Base-by-base conservation (phyloP, 805 yeast genomes). In the Ogataea zsoltii region DNA sequence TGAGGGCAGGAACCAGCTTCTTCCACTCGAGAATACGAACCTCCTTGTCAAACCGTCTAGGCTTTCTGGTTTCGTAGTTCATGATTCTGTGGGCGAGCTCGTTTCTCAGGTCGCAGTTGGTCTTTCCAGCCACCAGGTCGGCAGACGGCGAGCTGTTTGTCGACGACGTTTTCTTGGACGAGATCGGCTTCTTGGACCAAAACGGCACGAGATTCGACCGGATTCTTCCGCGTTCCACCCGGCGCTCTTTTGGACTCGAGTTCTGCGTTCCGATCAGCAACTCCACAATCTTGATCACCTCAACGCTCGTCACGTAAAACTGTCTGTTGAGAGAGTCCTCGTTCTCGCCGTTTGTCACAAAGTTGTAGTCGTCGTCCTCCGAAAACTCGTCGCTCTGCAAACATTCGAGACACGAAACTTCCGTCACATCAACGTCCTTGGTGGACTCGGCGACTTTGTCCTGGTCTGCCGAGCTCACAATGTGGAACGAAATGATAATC, bases 21-120 rank as follows among this genome's bases (percentile, higher is more conserved):
- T 74, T 78, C 87, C 87, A 82, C 45, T 74, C 70, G 50, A 82
- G 61, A 36, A 82, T 80, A 37, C 86, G 64, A 30, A 82, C 85
- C 54, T 80, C 85, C 62, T 82, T 82, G 57, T 82, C 86, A 62
- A 82, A 81, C 1, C 85, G 85, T 54, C 87, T 69, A 21, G 87
- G 88, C 54, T 79, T 80, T 55, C 85, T 71, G 25, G 70, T 65
- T 46, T 77, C 80, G 58, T 82, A 82, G 15, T 76, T 75, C 85
- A 82, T 81, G 18, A 82, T 81, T 58, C 87, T 68, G 46, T 78
- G 78, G 3, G 86, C 86, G 49, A 82, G 67, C 51, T 80, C 85
- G 15, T 70, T 63, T 48, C 80, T 66, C 54, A 69, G 71, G 50
- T 70, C 74, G 14, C 58, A 48, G 42, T 58, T 58, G 9, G 63